Conservation (phyloP, 768 basidiomycete species). For the Phylloporus sp. region DNA sequence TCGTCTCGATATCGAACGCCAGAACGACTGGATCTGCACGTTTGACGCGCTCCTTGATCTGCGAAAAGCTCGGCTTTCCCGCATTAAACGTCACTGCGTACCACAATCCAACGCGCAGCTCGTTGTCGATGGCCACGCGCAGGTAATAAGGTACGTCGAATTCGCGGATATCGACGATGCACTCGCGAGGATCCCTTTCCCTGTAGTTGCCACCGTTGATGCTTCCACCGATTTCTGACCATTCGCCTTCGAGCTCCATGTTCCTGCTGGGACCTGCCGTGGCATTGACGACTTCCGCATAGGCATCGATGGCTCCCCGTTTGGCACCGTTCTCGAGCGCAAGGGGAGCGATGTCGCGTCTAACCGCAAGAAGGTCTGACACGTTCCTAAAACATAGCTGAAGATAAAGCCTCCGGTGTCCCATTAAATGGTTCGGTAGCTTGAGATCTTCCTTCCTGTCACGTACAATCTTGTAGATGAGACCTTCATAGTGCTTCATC, state of each 20-base stretch:
- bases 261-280: constrained; percentile 65
- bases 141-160: constrained; percentile 97
- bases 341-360: constrained; percentile 85
- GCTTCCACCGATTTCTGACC: constrained; percentile 44
- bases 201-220: constrained; percentile 37
- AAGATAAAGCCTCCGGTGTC: constrained; percentile 85
- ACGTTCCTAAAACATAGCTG: constrained; percentile 90
- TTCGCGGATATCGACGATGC: constrained; percentile 91
- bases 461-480: constrained; percentile 73
- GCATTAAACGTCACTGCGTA: constrained; percentile 82
- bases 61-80: constrained; percentile 71
- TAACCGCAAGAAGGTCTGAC: constrained; percentile 82
- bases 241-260: constrained; percentile 66
- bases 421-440: constrained; percentile 94
- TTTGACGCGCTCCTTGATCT: constrained; percentile 81
- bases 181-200: constrained; percentile 84
- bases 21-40: constrained; percentile 99
- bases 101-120: constrained; percentile 97
- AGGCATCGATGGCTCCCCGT: constrained; percentile 93
- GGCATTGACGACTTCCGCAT: constrained; percentile 90
- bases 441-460: constrained; percentile 91
- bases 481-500: constrained; percentile 87
- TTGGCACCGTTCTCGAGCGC: constrained; percentile 89
- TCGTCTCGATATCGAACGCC: constrained; percentile 99
- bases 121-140: constrained; percentile 98